Percentiles rank a stretch among this genome's conserved stretches.
Evolutionary conservation across 1,139 yeast genomes (phyloP).

Genomic region (Yamadazyma conglobata): DNA sequence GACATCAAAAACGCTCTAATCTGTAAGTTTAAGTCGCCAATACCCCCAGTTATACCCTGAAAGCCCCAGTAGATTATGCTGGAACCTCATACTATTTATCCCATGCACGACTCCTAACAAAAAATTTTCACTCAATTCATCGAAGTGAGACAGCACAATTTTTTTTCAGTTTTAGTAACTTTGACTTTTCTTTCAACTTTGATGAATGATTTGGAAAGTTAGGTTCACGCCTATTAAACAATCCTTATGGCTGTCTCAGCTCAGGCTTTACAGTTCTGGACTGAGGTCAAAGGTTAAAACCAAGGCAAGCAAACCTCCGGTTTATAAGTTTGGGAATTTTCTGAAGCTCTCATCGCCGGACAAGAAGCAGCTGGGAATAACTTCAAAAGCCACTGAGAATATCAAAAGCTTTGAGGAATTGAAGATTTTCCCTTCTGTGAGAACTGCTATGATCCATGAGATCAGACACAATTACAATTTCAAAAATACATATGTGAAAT

Average conservation of each 20-base stretch:
- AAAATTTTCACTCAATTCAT: conserved; percentile 1
- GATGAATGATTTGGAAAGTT: conserved; percentile 2
- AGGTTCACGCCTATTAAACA: too few species aligned
- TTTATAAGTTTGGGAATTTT: conserved; percentile 23
- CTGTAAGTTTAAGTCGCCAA: too few species aligned
- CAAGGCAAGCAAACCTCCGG: conserved; percentile 6
- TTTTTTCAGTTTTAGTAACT: background rate
- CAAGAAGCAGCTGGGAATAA: conserved; percentile 15
- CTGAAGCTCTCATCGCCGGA: conserved; percentile 23
- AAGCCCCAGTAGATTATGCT: too few species aligned
- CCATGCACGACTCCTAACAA: too few species aligned
- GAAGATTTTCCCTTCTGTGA: conserved; percentile 62
- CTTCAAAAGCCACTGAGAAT: conserved; percentile 38
- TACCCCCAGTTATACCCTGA: too few species aligned
- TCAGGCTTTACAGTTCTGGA: conserved; percentile 1
- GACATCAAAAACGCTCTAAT: too few species aligned
- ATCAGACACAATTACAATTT: conserved; percentile 48
- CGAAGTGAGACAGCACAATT: conserved; percentile 1
- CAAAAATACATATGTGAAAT: conserved; percentile 31
- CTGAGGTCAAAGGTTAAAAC: background rate
- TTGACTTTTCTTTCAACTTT: conserved; percentile 1
- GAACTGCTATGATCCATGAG: conserved; percentile 60
- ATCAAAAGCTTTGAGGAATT: conserved; percentile 63
- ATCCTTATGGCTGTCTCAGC: too few species aligned
- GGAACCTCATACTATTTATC: too few species aligned